phyloP scores from a whole-genome alignment of 345 rosid species.

The Rhodamnia argentea region DNA sequence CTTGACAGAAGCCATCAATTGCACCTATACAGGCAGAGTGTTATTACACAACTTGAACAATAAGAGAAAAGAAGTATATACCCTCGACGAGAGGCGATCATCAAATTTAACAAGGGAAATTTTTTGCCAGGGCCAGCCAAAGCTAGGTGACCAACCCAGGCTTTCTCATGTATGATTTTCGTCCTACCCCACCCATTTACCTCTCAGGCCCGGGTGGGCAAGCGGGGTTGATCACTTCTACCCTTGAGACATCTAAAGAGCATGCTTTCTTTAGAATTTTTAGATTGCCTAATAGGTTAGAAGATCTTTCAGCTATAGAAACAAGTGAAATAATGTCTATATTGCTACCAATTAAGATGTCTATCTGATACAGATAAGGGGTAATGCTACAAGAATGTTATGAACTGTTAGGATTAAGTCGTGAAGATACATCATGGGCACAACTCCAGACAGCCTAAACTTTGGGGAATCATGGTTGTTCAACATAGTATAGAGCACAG shows the following conservation, averaged over 20 bases:
- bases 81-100: neutral
- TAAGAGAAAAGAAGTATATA: neutral
- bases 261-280: neutral
- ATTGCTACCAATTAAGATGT: neutral
- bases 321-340: neutral
- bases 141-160: neutral
- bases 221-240: neutral
- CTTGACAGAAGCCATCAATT: constrained; percentile 72
- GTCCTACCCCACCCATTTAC: neutral
- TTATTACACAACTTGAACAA: neutral
- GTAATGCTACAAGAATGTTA: neutral
- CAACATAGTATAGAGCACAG: neutral
- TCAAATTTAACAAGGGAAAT: neutral
- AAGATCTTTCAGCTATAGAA: neutral
- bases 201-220: neutral
- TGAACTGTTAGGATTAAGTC: neutral
- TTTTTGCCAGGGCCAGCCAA: neutral
- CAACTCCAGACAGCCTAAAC: neutral
- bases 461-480: neutral
- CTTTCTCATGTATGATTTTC: neutral
- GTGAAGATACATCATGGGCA: neutral
- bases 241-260: neutral
- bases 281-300: neutral
- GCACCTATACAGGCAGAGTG: constrained; percentile 1
- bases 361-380: neutral